Conservation (phyloP, 768 basidiomycete species). For the Amanita phalloides region DNA sequence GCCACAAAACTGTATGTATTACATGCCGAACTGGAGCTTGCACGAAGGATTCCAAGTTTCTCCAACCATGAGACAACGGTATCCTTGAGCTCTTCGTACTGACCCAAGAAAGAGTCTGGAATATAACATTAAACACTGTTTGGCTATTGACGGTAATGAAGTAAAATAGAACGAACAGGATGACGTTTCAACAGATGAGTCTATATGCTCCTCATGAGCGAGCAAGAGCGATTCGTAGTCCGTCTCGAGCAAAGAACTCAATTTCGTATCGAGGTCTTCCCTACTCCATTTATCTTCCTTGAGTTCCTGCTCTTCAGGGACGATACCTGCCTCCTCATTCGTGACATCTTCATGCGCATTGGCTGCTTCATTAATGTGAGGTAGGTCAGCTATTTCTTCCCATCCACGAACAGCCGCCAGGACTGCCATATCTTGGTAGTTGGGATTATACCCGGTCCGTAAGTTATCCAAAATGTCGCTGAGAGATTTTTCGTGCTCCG, state of each 20-base stretch:
- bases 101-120: constrained; percentile 68
- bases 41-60: constrained; percentile 47
- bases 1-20: background rate
- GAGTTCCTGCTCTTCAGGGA: constrained; percentile 26
- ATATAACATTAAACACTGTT: constrained; percentile 60
- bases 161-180: constrained; percentile 36
- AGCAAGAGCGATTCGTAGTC: constrained; percentile 72
- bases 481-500: constrained; percentile 67
- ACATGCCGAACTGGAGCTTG: constrained; percentile 30
- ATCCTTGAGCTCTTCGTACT: constrained; percentile 60
- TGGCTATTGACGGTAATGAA: background rate
- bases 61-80: constrained; percentile 51
- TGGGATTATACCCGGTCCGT: constrained; percentile 87
- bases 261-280: constrained; percentile 43
- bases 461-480: constrained; percentile 77
- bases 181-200: constrained; percentile 33
- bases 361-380: constrained; percentile 60
- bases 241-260: constrained; percentile 44
- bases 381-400: constrained; percentile 63
- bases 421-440: constrained; percentile 99
- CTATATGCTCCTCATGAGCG: constrained; percentile 64
- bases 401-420: constrained; percentile 93
- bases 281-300: constrained; percentile 55
- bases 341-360: constrained; percentile 26
- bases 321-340: constrained; percentile 17